Evolutionary conservation across 2,329 filamentous ascomycete genomes (phyloP).

Genomic region (Apiospora sp.): DNA sequence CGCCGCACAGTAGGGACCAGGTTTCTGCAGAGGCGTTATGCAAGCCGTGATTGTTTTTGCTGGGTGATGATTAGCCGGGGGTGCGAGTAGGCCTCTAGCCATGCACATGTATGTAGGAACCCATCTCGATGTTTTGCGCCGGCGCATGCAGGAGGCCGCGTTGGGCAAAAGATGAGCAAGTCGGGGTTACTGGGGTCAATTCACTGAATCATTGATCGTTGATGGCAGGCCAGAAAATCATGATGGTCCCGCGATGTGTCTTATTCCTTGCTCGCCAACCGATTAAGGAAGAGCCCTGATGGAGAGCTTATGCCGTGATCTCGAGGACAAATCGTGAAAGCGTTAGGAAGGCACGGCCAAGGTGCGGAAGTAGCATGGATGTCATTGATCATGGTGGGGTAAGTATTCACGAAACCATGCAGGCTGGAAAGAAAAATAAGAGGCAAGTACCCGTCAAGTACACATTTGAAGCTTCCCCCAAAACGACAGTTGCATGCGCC

Average conservation of each 20-base stretch:
- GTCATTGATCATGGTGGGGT: background rate
- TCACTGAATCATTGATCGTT: background rate
- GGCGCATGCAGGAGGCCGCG: constrained; percentile 13
- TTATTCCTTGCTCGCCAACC: background rate
- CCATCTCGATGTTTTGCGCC: constrained; percentile 17
- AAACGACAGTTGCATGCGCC: constrained; percentile 20
- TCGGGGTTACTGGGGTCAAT: background rate
- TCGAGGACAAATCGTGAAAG: constrained; percentile 8
- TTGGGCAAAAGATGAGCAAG: constrained; percentile 7
- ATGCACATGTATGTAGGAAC: constrained; percentile 16
- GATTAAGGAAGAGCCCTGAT: background rate
- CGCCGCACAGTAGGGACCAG: background rate
- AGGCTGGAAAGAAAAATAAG: background rate
- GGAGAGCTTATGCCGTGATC: constrained; percentile 7
- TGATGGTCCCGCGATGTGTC: background rate
- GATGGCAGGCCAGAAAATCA: background rate
- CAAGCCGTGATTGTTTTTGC: background rate
- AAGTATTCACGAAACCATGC: background rate
- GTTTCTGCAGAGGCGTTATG: background rate
- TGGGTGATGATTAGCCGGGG: constrained; percentile 15
- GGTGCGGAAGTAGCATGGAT: background rate
- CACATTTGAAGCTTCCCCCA: constrained; percentile 1
- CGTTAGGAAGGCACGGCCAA: background rate
- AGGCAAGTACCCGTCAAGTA: background rate
- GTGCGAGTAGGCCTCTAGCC: background rate